Percentiles rank a stretch among this genome's conserved stretches.
These are phyloP conservation scores for Balansia obtecta DNA, from an alignment of 2,329 filamentous ascomycete genomes.

Conservation along the genomic window DNA sequence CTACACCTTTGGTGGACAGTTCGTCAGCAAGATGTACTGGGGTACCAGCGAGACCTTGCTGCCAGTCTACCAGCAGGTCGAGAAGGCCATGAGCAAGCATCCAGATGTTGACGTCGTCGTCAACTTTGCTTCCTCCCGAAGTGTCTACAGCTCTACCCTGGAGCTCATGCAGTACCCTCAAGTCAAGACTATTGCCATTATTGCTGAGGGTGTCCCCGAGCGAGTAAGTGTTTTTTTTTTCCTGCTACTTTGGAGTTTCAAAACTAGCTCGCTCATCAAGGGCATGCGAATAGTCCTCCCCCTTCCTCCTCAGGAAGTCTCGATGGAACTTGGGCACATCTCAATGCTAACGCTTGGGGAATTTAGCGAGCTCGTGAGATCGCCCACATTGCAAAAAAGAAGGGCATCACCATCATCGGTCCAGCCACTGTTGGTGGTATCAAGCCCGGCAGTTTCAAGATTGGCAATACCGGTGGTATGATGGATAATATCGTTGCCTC, in stretches of 20 bases:
- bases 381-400: constrained; percentile 90
- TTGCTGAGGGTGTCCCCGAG: constrained; percentile 98
- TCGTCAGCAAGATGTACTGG: constrained; percentile 99
- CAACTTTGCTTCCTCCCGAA: constrained; percentile 98
- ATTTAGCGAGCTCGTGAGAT: constrained; percentile 88
- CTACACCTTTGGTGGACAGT: constrained; percentile 99
- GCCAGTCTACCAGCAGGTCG: constrained; percentile 90
- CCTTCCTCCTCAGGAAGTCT: neutral
- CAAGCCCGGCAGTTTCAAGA: constrained; percentile 99
- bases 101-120: constrained; percentile 93
- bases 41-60: constrained; percentile 97
- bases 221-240: constrained; percentile 48
- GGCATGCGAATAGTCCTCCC: no score
- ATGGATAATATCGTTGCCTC: constrained; percentile 99
- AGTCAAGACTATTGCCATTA: constrained; percentile 98
- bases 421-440: constrained; percentile 98
- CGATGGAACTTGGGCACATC: neutral
- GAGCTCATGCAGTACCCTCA: constrained; percentile 96
- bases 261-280: no score
- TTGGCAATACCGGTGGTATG: constrained; percentile 99
- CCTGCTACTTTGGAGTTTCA: no score
- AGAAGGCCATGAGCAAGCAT: constrained; percentile 94
- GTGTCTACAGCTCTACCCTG: constrained; percentile 97
- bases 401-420: constrained; percentile 97
- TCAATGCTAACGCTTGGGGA: constrained; percentile 10